Conservation (phyloP, 2,329 filamentous ascomycete genomes). For the Intubia oerlemansii region DNA sequence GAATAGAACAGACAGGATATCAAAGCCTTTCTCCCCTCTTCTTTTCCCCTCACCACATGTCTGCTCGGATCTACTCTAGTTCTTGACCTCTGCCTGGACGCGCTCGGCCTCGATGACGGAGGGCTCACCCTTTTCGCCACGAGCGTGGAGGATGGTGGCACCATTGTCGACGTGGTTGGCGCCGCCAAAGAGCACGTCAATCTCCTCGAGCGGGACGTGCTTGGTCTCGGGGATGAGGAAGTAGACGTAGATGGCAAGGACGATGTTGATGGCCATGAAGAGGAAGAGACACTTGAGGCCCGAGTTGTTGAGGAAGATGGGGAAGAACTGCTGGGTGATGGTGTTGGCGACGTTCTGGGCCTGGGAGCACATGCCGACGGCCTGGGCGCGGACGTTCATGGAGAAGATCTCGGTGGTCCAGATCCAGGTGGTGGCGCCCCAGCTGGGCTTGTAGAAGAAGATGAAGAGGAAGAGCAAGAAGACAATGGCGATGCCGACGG, state of each 20-base stretch:
- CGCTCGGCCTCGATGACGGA: conserved; percentile 6
- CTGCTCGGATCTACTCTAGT: too few species aligned
- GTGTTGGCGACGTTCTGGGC: conserved; percentile 40
- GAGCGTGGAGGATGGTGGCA: conserved; percentile 19
- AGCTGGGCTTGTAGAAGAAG: conserved; percentile 43
- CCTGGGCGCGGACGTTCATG: conserved; percentile 49
- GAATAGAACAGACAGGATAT: too few species aligned
- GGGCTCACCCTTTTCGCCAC: conserved; percentile 6
- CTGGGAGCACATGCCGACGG: conserved; percentile 41
- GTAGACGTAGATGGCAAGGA: conserved; percentile 22
- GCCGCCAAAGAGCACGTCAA: conserved; percentile 33
- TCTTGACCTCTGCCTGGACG: too few species aligned
- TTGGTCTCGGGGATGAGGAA: conserved; percentile 26
- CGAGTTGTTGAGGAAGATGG: conserved; percentile 32
- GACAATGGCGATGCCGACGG: conserved; percentile 41
- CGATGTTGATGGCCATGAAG: conserved; percentile 20
- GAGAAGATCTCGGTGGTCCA: conserved; percentile 46
- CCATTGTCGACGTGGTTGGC: conserved; percentile 32
- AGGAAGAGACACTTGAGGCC: conserved; percentile 21
- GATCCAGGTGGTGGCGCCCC: conserved; percentile 47
- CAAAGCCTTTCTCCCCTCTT: too few species aligned
- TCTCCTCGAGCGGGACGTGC: conserved; percentile 28
- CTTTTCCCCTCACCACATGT: too few species aligned
- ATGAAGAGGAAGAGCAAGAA: conserved; percentile 43
- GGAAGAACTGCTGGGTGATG: conserved; percentile 47